A percentile compares a stretch with the other conserved stretches of the same genome.
Evolutionary conservation across 2,329 filamentous ascomycete species (phyloP).

Genomic region (Sarocladium strictum): DNA sequence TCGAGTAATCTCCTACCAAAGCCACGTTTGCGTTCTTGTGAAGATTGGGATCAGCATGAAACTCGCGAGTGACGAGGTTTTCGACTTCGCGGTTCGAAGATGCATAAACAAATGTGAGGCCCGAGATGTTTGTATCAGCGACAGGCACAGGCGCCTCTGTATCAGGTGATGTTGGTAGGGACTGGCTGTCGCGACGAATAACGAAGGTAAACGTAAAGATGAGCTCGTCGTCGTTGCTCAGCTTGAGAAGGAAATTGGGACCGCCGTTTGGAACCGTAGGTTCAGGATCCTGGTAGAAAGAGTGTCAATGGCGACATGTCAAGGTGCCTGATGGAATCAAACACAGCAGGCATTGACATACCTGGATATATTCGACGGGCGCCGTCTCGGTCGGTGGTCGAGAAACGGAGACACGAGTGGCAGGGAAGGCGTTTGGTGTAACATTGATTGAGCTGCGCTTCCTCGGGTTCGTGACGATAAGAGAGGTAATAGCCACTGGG

Average conservation of each 20-base stretch:
- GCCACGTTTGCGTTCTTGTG: constrained; percentile 97
- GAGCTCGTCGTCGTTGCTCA: constrained; percentile 87
- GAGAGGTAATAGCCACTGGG: constrained; percentile 78
- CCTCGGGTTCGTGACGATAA: constrained; percentile 74
- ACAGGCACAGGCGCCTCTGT: constrained; percentile 14
- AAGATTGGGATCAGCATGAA: constrained; percentile 92
- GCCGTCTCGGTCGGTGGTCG: constrained; percentile 67
- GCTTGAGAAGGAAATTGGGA: constrained; percentile 77
- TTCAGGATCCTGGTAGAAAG: constrained; percentile 68
- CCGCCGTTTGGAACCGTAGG: constrained; percentile 35
- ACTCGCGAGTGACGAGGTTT: constrained; percentile 88
- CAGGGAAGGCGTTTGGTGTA: constrained; percentile 81
- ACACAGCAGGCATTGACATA: constrained; percentile 34
- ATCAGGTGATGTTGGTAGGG: constrained; percentile 35
- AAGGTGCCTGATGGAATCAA: background rate
- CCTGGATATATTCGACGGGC: constrained; percentile 88
- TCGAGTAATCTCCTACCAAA: constrained; percentile 86
- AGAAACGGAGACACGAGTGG: constrained; percentile 67
- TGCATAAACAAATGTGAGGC: constrained; percentile 87
- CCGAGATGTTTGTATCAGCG: constrained; percentile 73
- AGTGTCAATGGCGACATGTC: background rate
- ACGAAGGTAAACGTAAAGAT: constrained; percentile 90
- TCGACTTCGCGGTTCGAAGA: constrained; percentile 83
- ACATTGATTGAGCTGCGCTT: constrained; percentile 73
- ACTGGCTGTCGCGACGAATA: constrained; percentile 44